These are phyloP conservation scores for Rhipidocladum racemiflorum DNA, from an alignment of 176 grass and related monocot genomes.

Conservation along the genomic window DNA sequence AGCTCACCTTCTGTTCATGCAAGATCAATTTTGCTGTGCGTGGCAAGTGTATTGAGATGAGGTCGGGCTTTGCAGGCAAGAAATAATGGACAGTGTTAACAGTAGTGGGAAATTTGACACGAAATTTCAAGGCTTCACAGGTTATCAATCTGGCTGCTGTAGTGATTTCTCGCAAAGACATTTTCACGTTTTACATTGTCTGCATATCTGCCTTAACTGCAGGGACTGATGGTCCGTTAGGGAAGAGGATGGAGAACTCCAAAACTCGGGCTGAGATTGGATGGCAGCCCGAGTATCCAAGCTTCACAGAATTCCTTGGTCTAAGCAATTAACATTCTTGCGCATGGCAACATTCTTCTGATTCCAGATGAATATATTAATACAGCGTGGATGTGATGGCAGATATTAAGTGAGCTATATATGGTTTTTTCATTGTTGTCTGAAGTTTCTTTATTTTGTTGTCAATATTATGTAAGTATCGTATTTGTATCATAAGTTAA, in stretches of 20 bases:
- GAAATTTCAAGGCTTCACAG: conserved; percentile 73
- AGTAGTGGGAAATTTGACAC: conserved; percentile 60
- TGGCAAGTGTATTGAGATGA: neutral
- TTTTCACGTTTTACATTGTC: neutral
- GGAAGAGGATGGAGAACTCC: conserved; percentile 81
- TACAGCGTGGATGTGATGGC: neutral
- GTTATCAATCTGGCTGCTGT: conserved; percentile 28
- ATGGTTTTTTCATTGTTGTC: neutral
- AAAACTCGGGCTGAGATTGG: conserved; percentile 73
- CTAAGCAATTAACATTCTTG: conserved; percentile 36
- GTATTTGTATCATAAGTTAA: neutral
- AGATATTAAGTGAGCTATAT: neutral
- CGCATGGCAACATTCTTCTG: neutral
- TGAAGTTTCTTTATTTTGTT: neutral
- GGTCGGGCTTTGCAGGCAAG: conserved; percentile 49
- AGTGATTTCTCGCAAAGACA: neutral
- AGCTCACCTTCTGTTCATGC: neutral
- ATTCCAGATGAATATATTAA: neutral
- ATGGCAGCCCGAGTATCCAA: conserved; percentile 73
- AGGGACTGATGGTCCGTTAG: conserved; percentile 69
- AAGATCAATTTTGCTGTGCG: neutral
- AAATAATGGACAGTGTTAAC: conserved; percentile 81
- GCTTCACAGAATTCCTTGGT: conserved; percentile 63
- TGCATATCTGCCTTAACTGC: neutral
- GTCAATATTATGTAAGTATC: neutral